Evolutionary conservation across 371 early-diverging fungal species (phyloP), one percentile per base, ranked within the genome.

Genomic region (Mortierella sp.): DNA sequence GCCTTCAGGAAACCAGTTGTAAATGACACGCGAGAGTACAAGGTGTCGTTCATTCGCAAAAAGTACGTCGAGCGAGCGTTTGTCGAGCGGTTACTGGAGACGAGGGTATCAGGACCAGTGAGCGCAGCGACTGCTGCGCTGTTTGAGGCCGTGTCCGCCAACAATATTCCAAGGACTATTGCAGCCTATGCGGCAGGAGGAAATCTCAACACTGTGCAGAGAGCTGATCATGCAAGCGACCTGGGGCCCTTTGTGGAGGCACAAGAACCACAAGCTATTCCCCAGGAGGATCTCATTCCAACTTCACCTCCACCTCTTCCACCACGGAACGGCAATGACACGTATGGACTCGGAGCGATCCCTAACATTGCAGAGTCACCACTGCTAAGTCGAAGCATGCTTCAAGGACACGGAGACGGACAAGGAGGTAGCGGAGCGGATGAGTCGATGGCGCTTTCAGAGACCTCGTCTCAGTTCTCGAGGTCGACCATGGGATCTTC

Each of bases 41-140:
- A 91, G 52, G 84, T 84, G 54, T 76, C 80, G 21, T 90, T 83
- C 58, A 89, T 92, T 68, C 88, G 83, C 48, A 88, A 90, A 60
- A 93, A 92, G 75, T 92, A 92, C 63, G 92, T 84, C 14, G 83
- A 87, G 21, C 84, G 88, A 38, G 82, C 82, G 10, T 90, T 90
- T 78, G 90, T 92, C 9, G 89, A 91, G 68, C 68, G 24, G 21
- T 38, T 24, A 38, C 71, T 89, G 80, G 31, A 48, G 45, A 16
- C n/a, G 19, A 19, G 75, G 34, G 7, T 14, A 45, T 4, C 73
- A 48, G 5, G 8, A 60, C 6, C 3, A 24, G 9, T 77, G 71
- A 31, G 78, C 2, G 38, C 34, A 48, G 83, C 83, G 14, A 86
- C 83, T 0, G 80, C 73, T 11, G 87, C 80, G 0, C 60, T 86